Evolutionary conservation across 306 rosid species (phyloP).

Genomic region (Chamaecrista fasciculata): DNA sequence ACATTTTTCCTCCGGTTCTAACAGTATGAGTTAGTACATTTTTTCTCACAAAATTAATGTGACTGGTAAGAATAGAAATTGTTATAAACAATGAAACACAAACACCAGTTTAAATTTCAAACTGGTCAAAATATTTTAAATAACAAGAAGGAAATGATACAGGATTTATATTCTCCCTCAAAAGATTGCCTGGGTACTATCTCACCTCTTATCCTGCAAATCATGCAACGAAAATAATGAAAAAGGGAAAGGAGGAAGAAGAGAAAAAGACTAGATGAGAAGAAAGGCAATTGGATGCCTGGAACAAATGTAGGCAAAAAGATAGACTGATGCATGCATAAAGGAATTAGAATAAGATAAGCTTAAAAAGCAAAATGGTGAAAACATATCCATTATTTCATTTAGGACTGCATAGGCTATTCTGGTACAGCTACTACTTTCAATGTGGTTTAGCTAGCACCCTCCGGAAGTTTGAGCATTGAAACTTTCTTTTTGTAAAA

Average conservation of each 20-base stretch:
- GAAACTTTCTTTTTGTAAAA: conserved; percentile 6
- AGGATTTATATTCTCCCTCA: conserved; percentile 46
- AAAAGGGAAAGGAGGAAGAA: conserved; percentile 2
- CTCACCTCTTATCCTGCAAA: conserved; percentile 85
- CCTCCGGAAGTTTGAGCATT: conserved; percentile 3
- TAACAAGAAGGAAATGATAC: conserved; percentile 44
- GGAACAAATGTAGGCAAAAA: neutral
- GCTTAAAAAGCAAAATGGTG: neutral
- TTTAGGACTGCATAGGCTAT: neutral
- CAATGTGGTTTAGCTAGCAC: neutral
- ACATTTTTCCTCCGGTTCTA: too few relatives aligned
- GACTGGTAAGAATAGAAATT: neutral
- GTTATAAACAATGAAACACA: conserved; percentile 4
- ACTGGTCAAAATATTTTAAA: conserved; percentile 7
- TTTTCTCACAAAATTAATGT: conserved; percentile 12
- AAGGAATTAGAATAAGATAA: conserved; percentile 7
- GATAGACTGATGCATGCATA: conserved; percentile 14
- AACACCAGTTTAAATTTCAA: conserved; percentile 21
- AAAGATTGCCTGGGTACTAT: conserved; percentile 80
- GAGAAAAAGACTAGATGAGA: conserved; percentile 1
- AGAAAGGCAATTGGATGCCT: conserved; percentile 8
- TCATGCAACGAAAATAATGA: conserved; percentile 33
- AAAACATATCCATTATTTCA: conserved; percentile 12
- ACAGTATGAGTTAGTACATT: conserved; percentile 7
- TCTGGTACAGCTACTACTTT: neutral